Evolutionary conservation across 441 rosid species (phyloP), one percentile per base, ranked within the genome.

Genomic region (Populus trichocarpa): DNA sequence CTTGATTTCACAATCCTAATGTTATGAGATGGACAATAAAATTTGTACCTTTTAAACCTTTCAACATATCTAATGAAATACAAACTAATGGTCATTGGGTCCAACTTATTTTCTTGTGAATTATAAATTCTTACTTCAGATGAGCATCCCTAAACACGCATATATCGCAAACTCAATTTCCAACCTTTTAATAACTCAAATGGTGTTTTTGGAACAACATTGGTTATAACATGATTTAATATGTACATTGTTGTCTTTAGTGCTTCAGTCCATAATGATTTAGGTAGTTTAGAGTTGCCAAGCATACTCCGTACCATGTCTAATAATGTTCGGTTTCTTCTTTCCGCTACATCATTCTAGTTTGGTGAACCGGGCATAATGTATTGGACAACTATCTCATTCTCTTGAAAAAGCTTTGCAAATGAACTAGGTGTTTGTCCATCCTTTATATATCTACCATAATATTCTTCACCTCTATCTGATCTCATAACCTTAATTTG

Each of bases 111-210:
- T 14, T 65, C 77, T 59, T 74, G 3, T 73, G 75, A 28, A 30
- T 73, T 73, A 57, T 73, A 72, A 13, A 72, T 25, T 23, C 16
- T 50, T 20, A 72, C 25, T 16, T 78, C 25, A 46, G 6, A 67
- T 0, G 67, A 6, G 35, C 65, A 23, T 64, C 67, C 53, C 46
- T 12, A 42, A 42, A 71, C 6, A 28, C 4, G 22, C 5, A 72
- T 8, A 61, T 70, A 20, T 67, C 8, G 26, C 9, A 72, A 67
- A 46, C 77, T 72, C 26, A 26, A 33, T 66, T 72, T 78, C 26
- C 63, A 50, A 78, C 67, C 23, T 78, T 72, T 67, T 1, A 6
- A 77, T 71, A 77, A 71, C 10, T 71, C 46, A 64, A 77, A 77
- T n/a, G 75, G 75, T 8, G 13, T 77, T 18, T 71, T 63, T 36